These are phyloP conservation scores for Hyaloscypha variabilis DNA, from an alignment of 495 filamentous ascomycete genomes.

Conservation along the genomic window DNA sequence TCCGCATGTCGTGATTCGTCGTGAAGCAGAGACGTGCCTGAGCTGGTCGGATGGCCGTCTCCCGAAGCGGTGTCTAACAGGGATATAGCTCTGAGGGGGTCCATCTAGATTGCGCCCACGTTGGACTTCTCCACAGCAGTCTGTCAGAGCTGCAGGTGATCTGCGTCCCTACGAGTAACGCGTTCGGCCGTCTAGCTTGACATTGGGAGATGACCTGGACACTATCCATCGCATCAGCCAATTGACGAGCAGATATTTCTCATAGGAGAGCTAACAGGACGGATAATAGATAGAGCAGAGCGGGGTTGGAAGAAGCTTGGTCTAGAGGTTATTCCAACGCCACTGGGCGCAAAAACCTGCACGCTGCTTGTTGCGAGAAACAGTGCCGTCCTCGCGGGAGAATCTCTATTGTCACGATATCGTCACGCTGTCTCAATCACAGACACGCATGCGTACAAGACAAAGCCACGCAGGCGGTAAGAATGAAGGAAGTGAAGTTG, in stretches of 20 bases:
- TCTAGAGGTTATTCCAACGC: background rate
- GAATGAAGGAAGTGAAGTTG: too few species aligned
- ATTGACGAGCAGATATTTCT: background rate
- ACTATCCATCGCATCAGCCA: background rate
- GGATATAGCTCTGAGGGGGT: conserved; percentile 4
- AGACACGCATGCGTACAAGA: too few species aligned
- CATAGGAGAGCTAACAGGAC: background rate
- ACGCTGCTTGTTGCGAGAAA: background rate
- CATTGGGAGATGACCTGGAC: background rate
- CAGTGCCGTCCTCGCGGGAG: background rate
- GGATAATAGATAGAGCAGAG: background rate
- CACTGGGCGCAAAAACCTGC: background rate
- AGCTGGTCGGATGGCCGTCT: background rate
- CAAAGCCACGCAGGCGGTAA: background rate
- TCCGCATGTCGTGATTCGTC: conserved; percentile 7
- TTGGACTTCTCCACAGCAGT: background rate
- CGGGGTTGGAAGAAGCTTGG: background rate
- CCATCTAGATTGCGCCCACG: background rate
- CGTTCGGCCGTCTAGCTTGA: background rate
- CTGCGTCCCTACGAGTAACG: background rate
- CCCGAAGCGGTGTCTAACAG: conserved; percentile 11
- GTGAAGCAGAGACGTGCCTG: conserved; percentile 3
- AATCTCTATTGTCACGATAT: background rate
- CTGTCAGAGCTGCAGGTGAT: background rate
- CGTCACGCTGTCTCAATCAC: too few species aligned